A percentile compares a stretch with the other conserved stretches of the same genome.
phyloP scores from a whole-genome alignment of 2,329 filamentous ascomycete genomes.

The Exophiala viscosa region DNA sequence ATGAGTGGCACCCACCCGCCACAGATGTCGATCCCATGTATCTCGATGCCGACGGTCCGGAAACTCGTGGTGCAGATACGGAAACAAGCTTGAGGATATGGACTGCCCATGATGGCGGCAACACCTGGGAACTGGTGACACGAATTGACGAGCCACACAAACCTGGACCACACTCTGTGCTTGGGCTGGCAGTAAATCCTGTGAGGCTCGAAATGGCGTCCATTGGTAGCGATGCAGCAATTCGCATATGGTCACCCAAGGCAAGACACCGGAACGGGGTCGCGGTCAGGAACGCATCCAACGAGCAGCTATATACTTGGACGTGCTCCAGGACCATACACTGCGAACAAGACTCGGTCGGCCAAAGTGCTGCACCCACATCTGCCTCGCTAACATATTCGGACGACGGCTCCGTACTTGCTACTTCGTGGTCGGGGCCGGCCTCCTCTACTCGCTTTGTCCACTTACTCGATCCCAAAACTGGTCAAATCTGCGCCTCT shows the following conservation, averaged over 20 bases:
- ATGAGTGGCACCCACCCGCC: conserved; percentile 78
- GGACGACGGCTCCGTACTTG: conserved; percentile 78
- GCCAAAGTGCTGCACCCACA: not conserved
- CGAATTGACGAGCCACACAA: conserved; percentile 80
- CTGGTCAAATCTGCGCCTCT: conserved; percentile 63
- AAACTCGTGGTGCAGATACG: conserved; percentile 9
- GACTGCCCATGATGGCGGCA: conserved; percentile 56
- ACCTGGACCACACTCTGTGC: conserved; percentile 55
- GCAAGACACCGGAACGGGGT: conserved; percentile 63
- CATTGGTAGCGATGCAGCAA: conserved; percentile 72
- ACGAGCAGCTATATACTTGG: conserved; percentile 68
- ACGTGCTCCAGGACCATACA: conserved; percentile 55
- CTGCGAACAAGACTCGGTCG: conserved; percentile 36
- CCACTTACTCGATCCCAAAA: conserved; percentile 71
- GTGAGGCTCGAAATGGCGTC: conserved; percentile 72
- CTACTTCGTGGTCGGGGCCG: conserved; percentile 48
- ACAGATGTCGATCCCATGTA: conserved; percentile 62
- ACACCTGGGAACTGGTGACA: conserved; percentile 69
- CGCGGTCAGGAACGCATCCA: conserved; percentile 45
- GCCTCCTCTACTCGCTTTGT: conserved; percentile 57
- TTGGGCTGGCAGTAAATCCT: conserved; percentile 71
- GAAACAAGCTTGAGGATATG: conserved; percentile 92
- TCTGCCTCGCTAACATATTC: conserved; percentile 72
- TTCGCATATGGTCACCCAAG: conserved; percentile 79
- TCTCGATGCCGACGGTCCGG: conserved; percentile 10